Percentiles rank a stretch among this genome's conserved stretches.
phyloP scores from a whole-genome alignment of 345 rosid genomes.

The Camelina hispida region DNA sequence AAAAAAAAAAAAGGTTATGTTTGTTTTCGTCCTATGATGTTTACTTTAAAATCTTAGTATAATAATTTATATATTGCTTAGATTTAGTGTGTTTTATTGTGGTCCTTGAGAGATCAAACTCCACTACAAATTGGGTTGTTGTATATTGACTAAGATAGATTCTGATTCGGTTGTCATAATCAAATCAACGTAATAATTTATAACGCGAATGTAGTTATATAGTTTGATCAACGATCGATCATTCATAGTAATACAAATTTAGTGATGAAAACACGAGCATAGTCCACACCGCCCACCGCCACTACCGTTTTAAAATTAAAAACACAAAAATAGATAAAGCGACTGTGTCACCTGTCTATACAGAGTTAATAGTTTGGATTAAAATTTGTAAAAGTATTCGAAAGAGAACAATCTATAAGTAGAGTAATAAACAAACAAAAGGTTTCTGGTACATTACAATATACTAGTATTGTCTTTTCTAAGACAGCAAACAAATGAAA shows the following conservation, averaged over 20 bases:
- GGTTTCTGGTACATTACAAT: conserved; percentile 25
- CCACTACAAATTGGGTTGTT: not conserved
- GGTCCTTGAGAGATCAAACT: conserved; percentile 14
- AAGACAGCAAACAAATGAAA: conserved; percentile 31
- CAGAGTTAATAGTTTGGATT: not conserved
- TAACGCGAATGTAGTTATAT: conserved; percentile 5
- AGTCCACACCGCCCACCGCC: conserved; percentile 12
- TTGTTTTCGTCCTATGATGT: conserved; percentile 26
- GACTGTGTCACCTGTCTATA: conserved; percentile 20
- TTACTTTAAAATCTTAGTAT: conserved; percentile 10
- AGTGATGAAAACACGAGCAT: not conserved
- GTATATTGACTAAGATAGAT: not conserved
- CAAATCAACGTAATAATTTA: conserved; percentile 7
- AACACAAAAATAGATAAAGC: not conserved
- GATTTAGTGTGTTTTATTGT: conserved; percentile 21
- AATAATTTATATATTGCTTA: not conserved
- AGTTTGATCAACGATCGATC: conserved; percentile 4
- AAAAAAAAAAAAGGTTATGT: not conserved
- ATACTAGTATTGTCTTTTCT: conserved; percentile 33
- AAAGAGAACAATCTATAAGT: conserved; percentile 10
- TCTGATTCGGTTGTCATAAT: conserved; percentile 21
- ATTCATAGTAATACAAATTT: not conserved
- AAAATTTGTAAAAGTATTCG: not conserved
- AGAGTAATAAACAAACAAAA: conserved; percentile 28
- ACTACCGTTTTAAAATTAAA: not conserved